Evolutionary conservation across 345 rosid species (phyloP), one percentile per base, ranked within the genome.

Genomic region (Rhizophora apiculata): DNA sequence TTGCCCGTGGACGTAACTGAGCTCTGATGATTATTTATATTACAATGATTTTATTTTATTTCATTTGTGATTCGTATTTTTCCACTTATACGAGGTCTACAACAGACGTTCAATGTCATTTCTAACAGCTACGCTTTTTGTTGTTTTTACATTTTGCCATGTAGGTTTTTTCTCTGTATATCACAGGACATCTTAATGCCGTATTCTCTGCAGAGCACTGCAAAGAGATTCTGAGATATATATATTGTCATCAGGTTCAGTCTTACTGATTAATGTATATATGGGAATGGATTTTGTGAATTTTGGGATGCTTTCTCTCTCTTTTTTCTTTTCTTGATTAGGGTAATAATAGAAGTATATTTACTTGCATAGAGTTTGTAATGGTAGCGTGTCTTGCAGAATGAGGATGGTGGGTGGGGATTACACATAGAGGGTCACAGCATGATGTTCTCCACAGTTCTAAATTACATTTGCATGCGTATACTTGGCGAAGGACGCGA

Each of bases 381-480:
- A 43, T 13, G 5, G 49, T 43, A 13, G 15, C 5, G 49, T 3
- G 1, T 43, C 18, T 15, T 20, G 19, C 24, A 57, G 74, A 75
- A 75, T 51, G 74, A 75, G 60, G 78, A 75, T 60, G 78, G 78
- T 7, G 78, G 78, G 0, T 75, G 70, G 74, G 78, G 78, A 27
- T 29, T 75, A 1, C 78, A 69, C 56, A 69, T 69, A 48, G 78
- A 75, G 54, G 68, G 73, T 4, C 78, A 48, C 24, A 75, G 78
- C 70, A 64, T 59, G n/a, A 75, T 75, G 74, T 75, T 69, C 74
- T 69, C 66, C 62, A 75, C 78, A 6, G 68, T 43, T 20, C 68
- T 75, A 5, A 75, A 26, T 49, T 75, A 75, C 56, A 60, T 75
- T 36, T 69, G 74, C n/a, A 58, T 69, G 78, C 70, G 79, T 16